Base-by-base conservation (phyloP, 176 grass and related monocot species). In the Zizania latifolia region DNA sequence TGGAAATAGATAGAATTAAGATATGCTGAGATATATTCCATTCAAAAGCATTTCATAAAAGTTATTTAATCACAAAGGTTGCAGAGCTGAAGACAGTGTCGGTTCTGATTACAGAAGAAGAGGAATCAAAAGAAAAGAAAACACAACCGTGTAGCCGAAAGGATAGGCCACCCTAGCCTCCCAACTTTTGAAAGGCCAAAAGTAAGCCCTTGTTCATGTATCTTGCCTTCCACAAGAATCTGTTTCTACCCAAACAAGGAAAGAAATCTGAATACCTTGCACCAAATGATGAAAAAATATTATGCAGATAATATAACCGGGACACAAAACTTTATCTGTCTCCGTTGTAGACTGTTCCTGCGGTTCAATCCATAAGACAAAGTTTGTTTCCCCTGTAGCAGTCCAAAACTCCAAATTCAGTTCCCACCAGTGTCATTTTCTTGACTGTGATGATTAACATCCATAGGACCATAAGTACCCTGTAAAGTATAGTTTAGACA, bases 1-100 rank as follows among this genome's bases (percentile, higher is more conserved):
- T 63, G 79, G 29, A 83, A 86, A 41, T 50, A 80, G 58, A 75
- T 80, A 69, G 45, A 38, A 76, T 64, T 28, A 80, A 84, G 81
- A 80, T 88, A 70, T 80, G 56, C 81, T 46, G 70, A 88, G 76
- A 80, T 69, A 80, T 84, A 84, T 84, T 88, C 76, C 45, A 31
- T 50, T 56, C 75, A 58, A 84, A 84, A 84, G 76, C 70, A 58
- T 80, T 76, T 70, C 64, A 64, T 23, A 21, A 63, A 82, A 80
- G 29, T 44, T 88, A 84, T 71, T 84, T 84, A 84, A 71, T 88
- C 86, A 70, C 36, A 84, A 88, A 88, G 75, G 44, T 80, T 65
- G 45, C 75, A 75, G 86, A 76, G 70, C 76, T 84, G 62, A 88
- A 84, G 76, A 45, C 81, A 64, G 76, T 88, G 86, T 88, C 86